Conservation (phyloP, 2,329 filamentous ascomycete genomes). For the Fusarium coicis region DNA sequence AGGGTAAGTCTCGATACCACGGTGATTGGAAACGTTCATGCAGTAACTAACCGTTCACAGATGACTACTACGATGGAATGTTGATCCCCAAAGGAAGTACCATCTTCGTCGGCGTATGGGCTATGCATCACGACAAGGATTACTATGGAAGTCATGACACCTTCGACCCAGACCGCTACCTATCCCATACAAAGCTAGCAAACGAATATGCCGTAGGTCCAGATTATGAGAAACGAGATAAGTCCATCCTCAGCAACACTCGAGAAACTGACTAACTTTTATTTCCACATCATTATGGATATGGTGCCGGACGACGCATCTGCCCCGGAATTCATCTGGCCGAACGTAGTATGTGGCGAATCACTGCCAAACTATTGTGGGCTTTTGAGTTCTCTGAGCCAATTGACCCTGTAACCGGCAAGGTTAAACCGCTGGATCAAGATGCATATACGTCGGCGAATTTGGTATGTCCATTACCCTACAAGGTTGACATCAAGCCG, state of each 20-base stretch:
- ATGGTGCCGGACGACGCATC: background rate
- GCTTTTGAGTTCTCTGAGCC: background rate
- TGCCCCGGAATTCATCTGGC: background rate
- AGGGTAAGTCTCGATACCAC: background rate
- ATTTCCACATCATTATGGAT: background rate
- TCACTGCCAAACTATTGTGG: background rate
- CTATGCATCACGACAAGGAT: background rate
- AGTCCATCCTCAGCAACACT: background rate
- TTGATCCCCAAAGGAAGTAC: background rate
- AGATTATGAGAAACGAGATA: background rate
- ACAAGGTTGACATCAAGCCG: background rate
- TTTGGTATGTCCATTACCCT: background rate
- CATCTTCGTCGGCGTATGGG: background rate
- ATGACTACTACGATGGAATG: background rate
- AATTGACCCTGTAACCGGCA: background rate
- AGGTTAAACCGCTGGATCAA: background rate
- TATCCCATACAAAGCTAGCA: background rate
- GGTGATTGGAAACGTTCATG: accelerated
- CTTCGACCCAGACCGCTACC: background rate
- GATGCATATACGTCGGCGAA: background rate
- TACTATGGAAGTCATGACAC: background rate
- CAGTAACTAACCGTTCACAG: background rate
- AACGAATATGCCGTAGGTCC: background rate
- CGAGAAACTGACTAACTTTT: accelerated
- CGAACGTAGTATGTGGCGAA: background rate